Base-by-base conservation (phyloP, 192 early-diverging fungal species). In the Coemansia sp. region DNA sequence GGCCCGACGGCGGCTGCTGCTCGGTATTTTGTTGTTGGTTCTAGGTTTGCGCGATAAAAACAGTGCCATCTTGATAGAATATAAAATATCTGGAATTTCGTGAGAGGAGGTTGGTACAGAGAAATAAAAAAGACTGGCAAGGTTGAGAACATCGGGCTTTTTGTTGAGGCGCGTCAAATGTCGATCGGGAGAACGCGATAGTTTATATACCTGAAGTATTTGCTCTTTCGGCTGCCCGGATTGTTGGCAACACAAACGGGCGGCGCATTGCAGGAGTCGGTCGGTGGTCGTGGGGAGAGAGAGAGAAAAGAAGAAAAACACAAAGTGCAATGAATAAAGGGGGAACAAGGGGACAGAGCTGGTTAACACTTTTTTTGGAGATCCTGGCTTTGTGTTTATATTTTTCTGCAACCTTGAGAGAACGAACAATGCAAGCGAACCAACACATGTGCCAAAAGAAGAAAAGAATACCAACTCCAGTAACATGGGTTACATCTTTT, bases 331-430 rank as follows among this genome's bases (percentile, higher is more conserved):
- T 23, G 51, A 15, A 15, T 10, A 26, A 26, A 26, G 5, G 51
- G 24, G 51, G 51, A 26, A 53, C 51, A 53, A 53, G 24, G 51
- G 24, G 51, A 53, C 24, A 2, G 16, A 9, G 16, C 51, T 21
- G 21, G 14, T 8, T 53, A 23, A 14, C 51, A 53, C 48, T 49
- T 49, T 26, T 53, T 53, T 53, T 53, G 51, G 51, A 53, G 51
- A 26, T 53, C 51, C 12, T 14, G 7, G 24, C 16, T 53, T 53
- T 53, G 8, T 53, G 24, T 26, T 53, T 23, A 7, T 53, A 6
- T 10, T 53, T 12, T 46, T 18, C 44, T 46, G 16, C 6, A 14
- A 41, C 39, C 6, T 53, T 52, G 26, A 9, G 24, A 53, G 12
- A 3, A 26, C 8, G 5, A 53, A 53, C 51, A 53, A 53, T 53